Evolutionary conservation across 1,284 basidiomycete genomes (phyloP), one percentile per base, ranked within the genome.

Genomic region (Sanghuangporus weigelae): DNA sequence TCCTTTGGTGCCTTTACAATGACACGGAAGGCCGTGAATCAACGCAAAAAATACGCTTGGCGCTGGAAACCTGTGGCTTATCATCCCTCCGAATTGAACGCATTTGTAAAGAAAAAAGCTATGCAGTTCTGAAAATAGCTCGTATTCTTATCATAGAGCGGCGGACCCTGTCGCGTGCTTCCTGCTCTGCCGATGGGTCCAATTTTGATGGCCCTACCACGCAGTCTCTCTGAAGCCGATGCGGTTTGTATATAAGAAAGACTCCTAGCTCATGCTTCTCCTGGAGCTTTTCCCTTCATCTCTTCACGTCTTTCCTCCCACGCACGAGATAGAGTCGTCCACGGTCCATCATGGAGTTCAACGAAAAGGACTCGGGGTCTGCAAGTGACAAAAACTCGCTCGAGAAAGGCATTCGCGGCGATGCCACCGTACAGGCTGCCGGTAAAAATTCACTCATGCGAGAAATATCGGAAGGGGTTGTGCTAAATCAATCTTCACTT

Each of bases 371-470:
- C 38, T 63, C 68, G 39, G 63, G 62, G 38, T 62, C 59, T 60
- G 16, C 60, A 48, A 63, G 60, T 11, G 67, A 68, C 46, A 68
- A 66, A 60, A 49, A 49, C 55, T 69, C 67, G 38, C 58, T 71
- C 54, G 75, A 77, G 69, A 75, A 76, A 69, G 76, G 73, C 59
- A 59, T 57, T 65, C 63, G 63, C 42, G 61, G 69, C 59, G 69
- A 70, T 62, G 70, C 71, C 62, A 71, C 70, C 66, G 71, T 69
- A 19, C 66, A 67, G 42, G 64, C 67, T 36, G 64, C 68, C 40
- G 69, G 71, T 63, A 65, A 60, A 35, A 57, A 66, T 38, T 23
- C 26, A 31, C 14, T 35, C 46, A 19, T 23, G 40, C 59, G 19
- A 10, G 62, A 14, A 19, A 40, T 53, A 35, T 31, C 23, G 7